Percentiles rank a stretch among this genome's conserved stretches.
These are phyloP conservation scores for Zoysia japonica DNA, from an alignment of 176 grass and related monocot genomes.

Conservation along the genomic window DNA sequence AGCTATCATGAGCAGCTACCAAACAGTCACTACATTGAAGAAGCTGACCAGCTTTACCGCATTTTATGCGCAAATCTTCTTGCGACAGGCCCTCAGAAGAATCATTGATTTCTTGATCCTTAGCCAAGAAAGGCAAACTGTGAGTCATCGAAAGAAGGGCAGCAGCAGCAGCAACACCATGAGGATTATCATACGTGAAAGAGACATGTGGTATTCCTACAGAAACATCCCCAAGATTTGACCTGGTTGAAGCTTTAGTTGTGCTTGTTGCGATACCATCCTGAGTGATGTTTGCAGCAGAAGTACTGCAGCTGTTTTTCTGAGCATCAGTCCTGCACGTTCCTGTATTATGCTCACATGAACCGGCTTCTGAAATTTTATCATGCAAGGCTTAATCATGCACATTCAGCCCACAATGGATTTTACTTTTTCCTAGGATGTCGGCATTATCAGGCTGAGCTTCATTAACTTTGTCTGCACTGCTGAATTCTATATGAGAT, in stretches of 20 bases:
- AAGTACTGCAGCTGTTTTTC: neutral
- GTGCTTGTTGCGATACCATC: neutral
- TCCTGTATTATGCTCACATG: constrained; percentile 20
- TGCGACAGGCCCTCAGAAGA: constrained; percentile 10
- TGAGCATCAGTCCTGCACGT: constrained; percentile 15
- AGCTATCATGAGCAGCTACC: constrained; percentile 37
- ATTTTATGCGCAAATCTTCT: constrained; percentile 57
- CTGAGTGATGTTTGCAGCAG: constrained; percentile 2
- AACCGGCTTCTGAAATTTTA: constrained; percentile 34
- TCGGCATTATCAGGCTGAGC: constrained; percentile 29
- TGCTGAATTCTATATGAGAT: constrained; percentile 2
- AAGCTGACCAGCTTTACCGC: constrained; percentile 49
- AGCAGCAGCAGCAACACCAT: constrained; percentile 30
- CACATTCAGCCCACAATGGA: neutral
- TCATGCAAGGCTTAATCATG: constrained; percentile 24
- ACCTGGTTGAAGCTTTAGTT: constrained; percentile 14
- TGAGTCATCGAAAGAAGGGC: constrained; percentile 2
- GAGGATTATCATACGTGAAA: constrained; percentile 27
- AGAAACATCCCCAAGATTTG: constrained; percentile 1
- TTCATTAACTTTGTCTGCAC: constrained; percentile 26
- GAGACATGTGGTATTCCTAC: constrained; percentile 28
- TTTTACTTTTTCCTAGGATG: constrained; percentile 17
- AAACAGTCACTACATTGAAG: constrained; percentile 45
- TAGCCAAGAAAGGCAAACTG: neutral
- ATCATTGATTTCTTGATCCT: constrained; percentile 35